These are phyloP conservation scores for Talaromyces borbonicus DNA, from an alignment of 495 filamentous ascomycete genomes.

Conservation along the genomic window DNA sequence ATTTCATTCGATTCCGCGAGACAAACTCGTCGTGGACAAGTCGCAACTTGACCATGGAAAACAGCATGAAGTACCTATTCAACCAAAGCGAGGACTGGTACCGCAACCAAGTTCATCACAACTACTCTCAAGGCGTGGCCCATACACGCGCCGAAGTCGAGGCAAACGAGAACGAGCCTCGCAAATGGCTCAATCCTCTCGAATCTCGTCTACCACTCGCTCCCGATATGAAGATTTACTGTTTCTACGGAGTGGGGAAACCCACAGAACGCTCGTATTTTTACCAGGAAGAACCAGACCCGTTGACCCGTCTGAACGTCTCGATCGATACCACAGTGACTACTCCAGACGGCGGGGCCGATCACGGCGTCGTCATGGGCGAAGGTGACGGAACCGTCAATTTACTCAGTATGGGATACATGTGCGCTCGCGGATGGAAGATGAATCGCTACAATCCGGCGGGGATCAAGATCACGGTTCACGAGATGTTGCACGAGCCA, in stretches of 20 bases:
- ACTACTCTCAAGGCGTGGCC: constrained; percentile 85
- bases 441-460: constrained; percentile 92
- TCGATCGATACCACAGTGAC: constrained; percentile 82
- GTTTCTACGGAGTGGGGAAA: constrained; percentile 93
- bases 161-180: constrained; percentile 68
- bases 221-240: constrained; percentile 90
- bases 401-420: constrained; percentile 80
- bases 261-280: constrained; percentile 86
- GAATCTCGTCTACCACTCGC: constrained; percentile 83
- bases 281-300: constrained; percentile 66
- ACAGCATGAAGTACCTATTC: constrained; percentile 68
- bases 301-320: constrained; percentile 59
- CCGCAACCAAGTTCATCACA: constrained; percentile 51
- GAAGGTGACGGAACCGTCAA: constrained; percentile 96
- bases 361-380: constrained; percentile 85
- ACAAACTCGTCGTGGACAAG: constrained; percentile 51
- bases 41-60: constrained; percentile 68
- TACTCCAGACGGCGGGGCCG: constrained; percentile 49
- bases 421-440: constrained; percentile 89
- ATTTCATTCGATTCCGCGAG: constrained; percentile 77
- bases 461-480: constrained; percentile 66
- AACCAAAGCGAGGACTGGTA: constrained; percentile 81
- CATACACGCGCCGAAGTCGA: constrained; percentile 74
- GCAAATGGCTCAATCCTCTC: constrained; percentile 92
- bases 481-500: constrained; percentile 94